Percentiles rank a stretch among this genome's conserved stretches.
Evolutionary conservation across 768 basidiomycete genomes (phyloP).

Genomic region (Suillus tomentosus): DNA sequence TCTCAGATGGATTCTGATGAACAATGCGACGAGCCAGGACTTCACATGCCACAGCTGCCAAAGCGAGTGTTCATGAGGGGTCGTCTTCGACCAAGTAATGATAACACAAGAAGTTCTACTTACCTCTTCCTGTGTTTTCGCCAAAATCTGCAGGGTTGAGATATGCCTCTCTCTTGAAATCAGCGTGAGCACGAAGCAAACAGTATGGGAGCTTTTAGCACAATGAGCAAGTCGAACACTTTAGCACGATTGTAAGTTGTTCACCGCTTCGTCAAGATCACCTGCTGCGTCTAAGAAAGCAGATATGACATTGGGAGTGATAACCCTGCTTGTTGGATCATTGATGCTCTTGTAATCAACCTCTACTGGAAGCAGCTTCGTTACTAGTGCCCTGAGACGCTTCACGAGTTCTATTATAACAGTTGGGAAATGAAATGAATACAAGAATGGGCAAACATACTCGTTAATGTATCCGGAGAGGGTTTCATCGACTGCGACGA

Average conservation of each 20-base stretch:
- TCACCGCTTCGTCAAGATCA: conserved; percentile 82
- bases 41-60: conserved; percentile 76
- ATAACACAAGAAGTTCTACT: conserved; percentile 16
- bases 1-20: conserved; percentile 65
- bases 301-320: conserved; percentile 77
- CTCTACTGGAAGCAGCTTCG: conserved; percentile 78
- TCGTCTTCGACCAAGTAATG: conserved; percentile 2
- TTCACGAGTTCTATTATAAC: conserved; percentile 68
- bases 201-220: conserved; percentile 72
- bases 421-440: not conserved
- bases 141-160: conserved; percentile 83
- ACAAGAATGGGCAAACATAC: conserved; percentile 42
- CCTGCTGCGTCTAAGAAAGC: conserved; percentile 83
- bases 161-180: conserved; percentile 83
- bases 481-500: conserved; percentile 53
- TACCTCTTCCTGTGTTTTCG: conserved; percentile 82
- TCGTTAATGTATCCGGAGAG: conserved; percentile 73
- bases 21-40: conserved; percentile 80
- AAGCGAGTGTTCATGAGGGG: conserved; percentile 1
- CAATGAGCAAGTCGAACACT: not conserved
- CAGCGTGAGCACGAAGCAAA: conserved; percentile 72
- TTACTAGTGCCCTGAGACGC: conserved; percentile 74
- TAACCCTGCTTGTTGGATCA: conserved; percentile 79
- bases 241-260: conserved; percentile 24
- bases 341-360: conserved; percentile 66